A percentile compares a stretch with the other conserved stretches of the same genome.
phyloP scores from a whole-genome alignment of 805 yeast species.

The Kuraishia ogatae region DNA sequence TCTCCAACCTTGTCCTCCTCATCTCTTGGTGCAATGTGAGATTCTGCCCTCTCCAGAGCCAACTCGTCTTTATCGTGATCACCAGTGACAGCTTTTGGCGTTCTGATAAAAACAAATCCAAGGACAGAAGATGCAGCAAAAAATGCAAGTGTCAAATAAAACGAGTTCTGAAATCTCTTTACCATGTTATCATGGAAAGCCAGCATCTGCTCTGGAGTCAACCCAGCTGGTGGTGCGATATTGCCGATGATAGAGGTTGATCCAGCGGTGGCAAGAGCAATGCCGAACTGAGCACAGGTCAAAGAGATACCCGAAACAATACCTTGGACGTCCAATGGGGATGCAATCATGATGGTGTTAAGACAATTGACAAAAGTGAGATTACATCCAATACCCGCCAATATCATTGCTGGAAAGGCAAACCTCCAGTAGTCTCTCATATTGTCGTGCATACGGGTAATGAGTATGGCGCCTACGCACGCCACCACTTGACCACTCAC shows the following conservation, averaged over 20 bases:
- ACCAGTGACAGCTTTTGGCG: neutral
- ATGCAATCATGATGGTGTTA: constrained; percentile 6
- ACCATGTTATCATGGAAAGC: neutral
- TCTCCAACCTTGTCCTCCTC: neutral
- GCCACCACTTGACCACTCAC: neutral
- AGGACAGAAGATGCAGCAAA: neutral
- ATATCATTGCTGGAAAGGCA: neutral
- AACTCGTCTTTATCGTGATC: neutral
- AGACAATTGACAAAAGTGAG: neutral
- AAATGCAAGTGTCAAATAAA: neutral
- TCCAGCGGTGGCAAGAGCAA: constrained; percentile 20
- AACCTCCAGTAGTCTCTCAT: neutral
- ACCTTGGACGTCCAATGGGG: constrained; percentile 30
- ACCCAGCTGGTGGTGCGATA: neutral
- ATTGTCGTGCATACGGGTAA: neutral
- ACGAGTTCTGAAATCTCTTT: neutral
- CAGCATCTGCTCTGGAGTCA: neutral
- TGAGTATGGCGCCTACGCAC: neutral
- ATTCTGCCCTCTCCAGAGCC: neutral
- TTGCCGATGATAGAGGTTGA: constrained; percentile 19
- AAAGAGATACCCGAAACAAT: constrained; percentile 27
- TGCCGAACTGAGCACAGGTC: constrained; percentile 26
- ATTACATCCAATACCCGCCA: neutral
- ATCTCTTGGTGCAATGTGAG: neutral
- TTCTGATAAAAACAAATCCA: neutral